Base-by-base conservation (phyloP, 805 yeast species). In the Cyberlindnera mycetangii region DNA sequence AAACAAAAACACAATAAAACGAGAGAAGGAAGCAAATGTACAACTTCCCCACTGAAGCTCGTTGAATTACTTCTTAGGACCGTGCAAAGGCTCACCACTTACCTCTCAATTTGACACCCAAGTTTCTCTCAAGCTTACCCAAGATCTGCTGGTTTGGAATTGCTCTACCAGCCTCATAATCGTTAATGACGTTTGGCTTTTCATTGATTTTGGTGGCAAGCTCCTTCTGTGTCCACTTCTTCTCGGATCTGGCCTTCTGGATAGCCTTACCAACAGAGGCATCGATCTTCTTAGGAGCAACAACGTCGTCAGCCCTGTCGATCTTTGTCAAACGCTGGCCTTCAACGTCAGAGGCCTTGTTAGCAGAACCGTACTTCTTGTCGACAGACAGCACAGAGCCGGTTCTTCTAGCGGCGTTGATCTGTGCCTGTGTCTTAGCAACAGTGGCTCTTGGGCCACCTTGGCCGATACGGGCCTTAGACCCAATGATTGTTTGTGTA, bases 111-210 rank as follows among this genome's bases (percentile, higher is more conserved):
- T 89, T 93, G 52, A 93, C 85, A 55, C 98, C 98, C 58, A 93
- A 75, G 33, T 85, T 95, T 68, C 97, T 80, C 73, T 93, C 98
- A 66, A 93, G 70, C 73, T 93, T 93, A 44, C 85, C 90, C 60
- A 93, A 76, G 42, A 93, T 69, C 70, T 90, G 98, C 74, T 93
- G 99, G 73, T 88, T 90, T 47, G 99, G 99, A 54, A 85, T 80
- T 36, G 96, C 99, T 64, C 95, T 82, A 48, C 96, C 97, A 45
- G 95, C 87, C 73, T 93, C 99, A 68, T 93, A 93, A 63, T 93
- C 99, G 68, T 89, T 90, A 62, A 93, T 82, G 49, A 93, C 85
- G 55, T 83, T 89, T 50, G 97, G 97, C 74, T 93, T 93, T 72
- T 93, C 99, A 66, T 90, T 92, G 62, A 92, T 78, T 66, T 85